Evolutionary conservation across 441 rosid genomes (phyloP), one percentile per base, ranked within the genome.

Genomic region (Codiaeum variegatum): DNA sequence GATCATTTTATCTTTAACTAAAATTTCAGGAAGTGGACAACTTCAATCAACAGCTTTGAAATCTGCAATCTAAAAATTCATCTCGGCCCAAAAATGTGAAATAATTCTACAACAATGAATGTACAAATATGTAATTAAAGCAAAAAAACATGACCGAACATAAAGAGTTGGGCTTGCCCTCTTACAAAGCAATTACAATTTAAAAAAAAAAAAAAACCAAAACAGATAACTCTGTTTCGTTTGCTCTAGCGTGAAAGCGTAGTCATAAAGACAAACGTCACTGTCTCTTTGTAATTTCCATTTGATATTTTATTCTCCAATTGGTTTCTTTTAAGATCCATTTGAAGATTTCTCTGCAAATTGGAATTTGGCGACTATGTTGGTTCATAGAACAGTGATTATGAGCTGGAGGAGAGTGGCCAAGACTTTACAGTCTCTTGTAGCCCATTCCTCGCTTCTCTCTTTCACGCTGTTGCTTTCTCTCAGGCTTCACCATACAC

Each of bases 321-420:
- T 55, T 66, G 19, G 23, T 38, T 58, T 60, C 54, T 19, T 3
- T 19, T 3, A 60, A 71, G 6, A 29, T 26, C 58, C 24, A 46
- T 28, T 72, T 46, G 54, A 18, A 26, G 31, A 28, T 26, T 24
- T 62, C 44, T 51, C 51, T 59, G 31, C 18, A 62, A 38, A 40
- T 36, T 62, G 67, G 40, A 58, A 38, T 21, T 69, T 29, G 31
- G 24, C 4, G 13, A 21, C n/a, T 21, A 86, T 87, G 93, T 71
- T 83, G 86, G 85, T 83, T 66, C 89, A 78, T 78, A 82, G 90
- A 73, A 64, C 82, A 60, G 79, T 78, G 79, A 82, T 81, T 73
- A 88, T 88, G 93, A 90, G 87, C 76, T 91, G 97, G 94, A 80
- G 90, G 69, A 87, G 93, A 83, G 93, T 90, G 73, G 87, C 80